Percentiles rank a stretch among this genome's conserved stretches.
Conservation (phyloP, 768 basidiomycete species). For the Amanita molliuscula region DNA sequence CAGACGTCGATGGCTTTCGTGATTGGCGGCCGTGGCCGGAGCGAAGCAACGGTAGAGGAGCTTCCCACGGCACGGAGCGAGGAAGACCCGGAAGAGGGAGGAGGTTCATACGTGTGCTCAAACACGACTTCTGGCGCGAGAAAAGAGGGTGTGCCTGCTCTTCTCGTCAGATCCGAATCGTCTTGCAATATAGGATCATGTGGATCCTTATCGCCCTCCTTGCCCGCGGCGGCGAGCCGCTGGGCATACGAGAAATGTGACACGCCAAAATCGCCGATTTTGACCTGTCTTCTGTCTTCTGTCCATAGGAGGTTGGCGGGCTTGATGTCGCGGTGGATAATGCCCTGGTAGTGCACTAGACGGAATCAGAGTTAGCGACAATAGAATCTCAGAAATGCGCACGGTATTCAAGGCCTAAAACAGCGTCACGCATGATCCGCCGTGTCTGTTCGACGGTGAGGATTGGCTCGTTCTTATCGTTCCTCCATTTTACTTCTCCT, state of each 20-base stretch:
- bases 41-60: slow-evolving; percentile 18
- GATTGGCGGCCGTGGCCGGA: slow-evolving; percentile 41
- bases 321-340: slow-evolving; percentile 99
- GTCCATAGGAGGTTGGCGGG: slow-evolving; percentile 95
- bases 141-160: slow-evolving; percentile 93
- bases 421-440: slow-evolving; percentile 84
- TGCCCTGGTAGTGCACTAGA: slow-evolving; percentile 94
- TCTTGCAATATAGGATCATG: slow-evolving; percentile 64
- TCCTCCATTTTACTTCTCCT: slow-evolving; percentile 90
- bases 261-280: slow-evolving; percentile 97
- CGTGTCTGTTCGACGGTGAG: slow-evolving; percentile 76
- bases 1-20: slow-evolving; percentile 96
- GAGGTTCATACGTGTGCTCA: slow-evolving; percentile 37
- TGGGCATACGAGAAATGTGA: slow-evolving; percentile 93
- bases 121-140: slow-evolving; percentile 91
- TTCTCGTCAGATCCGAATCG: slow-evolving; percentile 80
- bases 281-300: slow-evolving; percentile 76
- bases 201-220: slow-evolving; percentile 27
- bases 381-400: slow-evolving; percentile 21
- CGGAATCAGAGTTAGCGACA: slow-evolving; percentile 4
- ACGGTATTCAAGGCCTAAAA: slow-evolving; percentile 94
- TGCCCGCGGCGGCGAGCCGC: slow-evolving; percentile 55
- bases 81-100: slow-evolving; percentile 5
- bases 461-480: slow-evolving; percentile 53
- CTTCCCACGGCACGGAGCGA: slow-evolving; percentile 12